Percentiles rank a stretch among this genome's conserved stretches.
Evolutionary conservation across 495 filamentous ascomycete genomes (phyloP).

Genomic region (Penicillium bovifimosum): DNA sequence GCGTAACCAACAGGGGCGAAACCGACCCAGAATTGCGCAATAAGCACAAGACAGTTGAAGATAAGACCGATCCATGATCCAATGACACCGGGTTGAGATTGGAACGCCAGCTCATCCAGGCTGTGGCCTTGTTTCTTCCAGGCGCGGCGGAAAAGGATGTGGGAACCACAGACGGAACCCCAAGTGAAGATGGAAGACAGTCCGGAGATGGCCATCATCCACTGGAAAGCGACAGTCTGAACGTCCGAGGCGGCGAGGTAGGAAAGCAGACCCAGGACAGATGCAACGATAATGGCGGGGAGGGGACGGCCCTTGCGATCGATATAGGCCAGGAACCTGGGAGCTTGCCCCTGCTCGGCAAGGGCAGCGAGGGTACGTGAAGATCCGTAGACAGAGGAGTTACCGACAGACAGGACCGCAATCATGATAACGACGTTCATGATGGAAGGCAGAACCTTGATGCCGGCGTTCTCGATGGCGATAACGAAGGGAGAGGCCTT

Average conservation of each 20-base stretch:
- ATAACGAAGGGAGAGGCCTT: slow-evolving; percentile 86
- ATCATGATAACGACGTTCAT: slow-evolving; percentile 91
- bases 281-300: slow-evolving; percentile 63
- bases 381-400: slow-evolving; percentile 80
- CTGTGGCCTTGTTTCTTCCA: slow-evolving; percentile 67
- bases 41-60: slow-evolving; percentile 75
- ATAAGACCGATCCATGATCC: slow-evolving; percentile 81
- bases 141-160: slow-evolving; percentile 86
- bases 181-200: slow-evolving; percentile 90
- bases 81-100: slow-evolving; percentile 68
- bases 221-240: slow-evolving; percentile 64
- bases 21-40: slow-evolving; percentile 92
- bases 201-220: slow-evolving; percentile 87
- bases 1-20: slow-evolving; percentile 67
- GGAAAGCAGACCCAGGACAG: slow-evolving; percentile 65
- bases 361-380: slow-evolving; percentile 82
- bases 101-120: slow-evolving; percentile 73
- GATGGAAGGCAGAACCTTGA: slow-evolving; percentile 67
- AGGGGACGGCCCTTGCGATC: slow-evolving; percentile 80
- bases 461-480: slow-evolving; percentile 74
- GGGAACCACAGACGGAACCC: slow-evolving; percentile 80
- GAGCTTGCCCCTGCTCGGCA: slow-evolving; percentile 80
- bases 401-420: slow-evolving; percentile 81
- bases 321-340: slow-evolving; percentile 69
- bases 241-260: slow-evolving; percentile 67